Percentiles rank a stretch among this genome's conserved stretches.
phyloP scores from a whole-genome alignment of 768 basidiomycete genomes.

The Epithele typhae region DNA sequence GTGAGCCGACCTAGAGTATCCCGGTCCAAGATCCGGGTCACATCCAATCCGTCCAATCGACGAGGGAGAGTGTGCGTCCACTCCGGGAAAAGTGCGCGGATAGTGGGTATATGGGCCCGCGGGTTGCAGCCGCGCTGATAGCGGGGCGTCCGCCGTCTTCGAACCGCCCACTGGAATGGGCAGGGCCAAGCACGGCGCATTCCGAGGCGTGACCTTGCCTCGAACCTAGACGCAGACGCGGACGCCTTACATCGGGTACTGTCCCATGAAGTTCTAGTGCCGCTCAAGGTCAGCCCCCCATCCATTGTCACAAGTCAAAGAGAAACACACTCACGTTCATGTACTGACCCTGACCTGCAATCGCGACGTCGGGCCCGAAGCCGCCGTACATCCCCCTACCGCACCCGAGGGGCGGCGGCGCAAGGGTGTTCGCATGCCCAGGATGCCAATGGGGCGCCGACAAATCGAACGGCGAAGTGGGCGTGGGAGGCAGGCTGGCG shows the following conservation, averaged over 20 bases:
- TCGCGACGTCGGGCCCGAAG: too few species aligned
- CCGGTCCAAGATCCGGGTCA: background rate
- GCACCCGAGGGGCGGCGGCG: too few species aligned
- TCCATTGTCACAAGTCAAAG: background rate
- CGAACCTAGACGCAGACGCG: background rate
- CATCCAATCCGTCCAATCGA: background rate
- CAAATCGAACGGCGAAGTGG: constrained; percentile 13
- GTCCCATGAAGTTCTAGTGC: constrained; percentile 1
- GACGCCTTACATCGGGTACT: background rate
- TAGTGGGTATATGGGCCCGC: background rate
- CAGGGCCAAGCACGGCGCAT: background rate
- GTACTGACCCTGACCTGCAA: background rate
- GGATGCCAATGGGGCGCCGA: background rate
- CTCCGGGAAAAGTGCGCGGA: background rate
- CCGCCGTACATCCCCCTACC: too few species aligned
- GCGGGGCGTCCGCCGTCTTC: background rate
- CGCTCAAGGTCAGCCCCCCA: background rate
- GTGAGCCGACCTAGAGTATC: background rate
- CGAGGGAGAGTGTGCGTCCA: background rate
- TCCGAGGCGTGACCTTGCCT: background rate
- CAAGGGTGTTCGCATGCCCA: too few species aligned
- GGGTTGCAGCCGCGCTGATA: background rate
- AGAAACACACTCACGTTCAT: background rate
- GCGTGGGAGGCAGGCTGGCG: constrained; percentile 22
- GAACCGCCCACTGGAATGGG: background rate